These are phyloP conservation scores for Letharia lupina DNA, from an alignment of 495 filamentous ascomycete species.

Conservation along the genomic window DNA sequence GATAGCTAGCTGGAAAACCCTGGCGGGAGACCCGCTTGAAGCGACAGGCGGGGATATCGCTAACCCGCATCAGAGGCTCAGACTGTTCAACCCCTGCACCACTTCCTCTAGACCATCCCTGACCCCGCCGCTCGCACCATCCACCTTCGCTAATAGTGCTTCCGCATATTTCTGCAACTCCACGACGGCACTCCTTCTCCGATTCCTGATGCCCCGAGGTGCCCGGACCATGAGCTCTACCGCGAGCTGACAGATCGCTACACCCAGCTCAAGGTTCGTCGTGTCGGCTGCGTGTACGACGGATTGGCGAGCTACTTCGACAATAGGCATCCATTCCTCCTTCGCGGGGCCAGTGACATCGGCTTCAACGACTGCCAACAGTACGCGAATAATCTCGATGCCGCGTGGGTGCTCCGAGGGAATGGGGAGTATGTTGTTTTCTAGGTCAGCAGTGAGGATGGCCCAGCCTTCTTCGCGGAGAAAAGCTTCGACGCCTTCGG, in stretches of 20 bases:
- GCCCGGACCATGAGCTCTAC: slow-evolving; percentile 40
- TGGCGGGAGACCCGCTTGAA: too few species aligned
- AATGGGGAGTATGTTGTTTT: slow-evolving; percentile 27
- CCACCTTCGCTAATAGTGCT: neutral
- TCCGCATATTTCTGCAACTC: neutral
- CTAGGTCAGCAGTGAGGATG: slow-evolving; percentile 39
- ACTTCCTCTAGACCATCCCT: slow-evolving; percentile 18
- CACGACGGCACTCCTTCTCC: slow-evolving; percentile 26
- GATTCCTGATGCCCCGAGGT: slow-evolving; percentile 35
- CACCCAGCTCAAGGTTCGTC: slow-evolving; percentile 35
- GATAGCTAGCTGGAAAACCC: too few species aligned
- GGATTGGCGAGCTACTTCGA: slow-evolving; percentile 28
- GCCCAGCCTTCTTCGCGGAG: slow-evolving; percentile 41
- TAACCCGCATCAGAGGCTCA: neutral
- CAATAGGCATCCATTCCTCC: slow-evolving; percentile 43
- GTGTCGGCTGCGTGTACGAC: neutral
- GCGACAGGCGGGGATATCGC: neutral
- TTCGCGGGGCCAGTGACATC: slow-evolving; percentile 29
- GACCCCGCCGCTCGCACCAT: neutral
- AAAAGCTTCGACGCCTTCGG: slow-evolving; percentile 39
- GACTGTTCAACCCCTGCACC: neutral
- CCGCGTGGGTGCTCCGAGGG: slow-evolving; percentile 29
- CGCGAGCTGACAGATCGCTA: slow-evolving; percentile 44
- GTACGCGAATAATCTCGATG: slow-evolving; percentile 43
- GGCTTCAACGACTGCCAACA: slow-evolving; percentile 40